These are phyloP conservation scores for Solanum virginianum DNA, from an alignment of 257 asterid genomes.

Conservation along the genomic window DNA sequence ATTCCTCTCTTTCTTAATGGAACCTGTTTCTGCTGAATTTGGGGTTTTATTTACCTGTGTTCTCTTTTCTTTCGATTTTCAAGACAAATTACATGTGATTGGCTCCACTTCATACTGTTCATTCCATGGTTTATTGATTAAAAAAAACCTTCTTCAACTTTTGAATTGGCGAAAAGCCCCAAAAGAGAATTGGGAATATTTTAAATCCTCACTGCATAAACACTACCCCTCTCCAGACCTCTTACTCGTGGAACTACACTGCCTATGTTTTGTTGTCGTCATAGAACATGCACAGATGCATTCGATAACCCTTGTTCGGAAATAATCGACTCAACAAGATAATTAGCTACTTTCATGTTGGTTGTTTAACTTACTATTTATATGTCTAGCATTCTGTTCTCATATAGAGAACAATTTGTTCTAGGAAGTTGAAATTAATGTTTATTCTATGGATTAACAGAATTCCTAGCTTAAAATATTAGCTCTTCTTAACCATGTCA, in stretches of 20 bases:
- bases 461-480: not conserved
- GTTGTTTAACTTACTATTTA: not conserved
- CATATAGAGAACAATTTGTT: not conserved
- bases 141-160: too few relatives aligned
- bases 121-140: not conserved
- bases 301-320: not conserved
- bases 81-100: not conserved
- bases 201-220: too few relatives aligned
- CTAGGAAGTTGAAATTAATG: not conserved
- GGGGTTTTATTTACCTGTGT: not conserved
- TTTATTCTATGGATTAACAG: not conserved
- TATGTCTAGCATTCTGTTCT: too few relatives aligned
- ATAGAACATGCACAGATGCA: not conserved
- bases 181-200: too few relatives aligned
- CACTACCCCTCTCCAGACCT: not conserved
- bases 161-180: too few relatives aligned
- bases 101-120: not conserved
- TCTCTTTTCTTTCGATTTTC: not conserved
- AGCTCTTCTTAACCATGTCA: not conserved
- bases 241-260: not conserved
- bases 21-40: not conserved
- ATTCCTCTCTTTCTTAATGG: constrained; percentile 7
- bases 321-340: too few relatives aligned
- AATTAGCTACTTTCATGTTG: not conserved
- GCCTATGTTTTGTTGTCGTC: not conserved